Evolutionary conservation across 2,329 filamentous ascomycete species (phyloP).

Genomic region (Orbilia oligospora): DNA sequence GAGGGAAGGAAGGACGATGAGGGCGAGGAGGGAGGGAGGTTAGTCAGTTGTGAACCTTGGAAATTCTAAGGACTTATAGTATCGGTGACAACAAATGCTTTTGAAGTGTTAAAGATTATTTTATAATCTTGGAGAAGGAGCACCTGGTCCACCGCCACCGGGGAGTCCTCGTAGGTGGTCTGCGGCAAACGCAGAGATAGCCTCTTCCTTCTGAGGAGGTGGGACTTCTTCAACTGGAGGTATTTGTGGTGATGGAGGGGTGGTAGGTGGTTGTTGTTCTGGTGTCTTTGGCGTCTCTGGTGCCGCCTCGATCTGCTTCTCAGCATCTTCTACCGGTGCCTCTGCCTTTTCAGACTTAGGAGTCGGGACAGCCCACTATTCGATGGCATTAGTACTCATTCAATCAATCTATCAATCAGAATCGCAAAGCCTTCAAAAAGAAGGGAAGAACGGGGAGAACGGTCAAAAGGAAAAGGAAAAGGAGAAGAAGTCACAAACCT

Average conservation of each 20-base stretch:
- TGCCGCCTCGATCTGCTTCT: slow-evolving; percentile 17
- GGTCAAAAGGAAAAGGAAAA: background rate
- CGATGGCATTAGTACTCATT: background rate
- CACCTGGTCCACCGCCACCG: slow-evolving; percentile 54
- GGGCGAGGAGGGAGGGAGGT: too few species aligned
- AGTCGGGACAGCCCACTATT: slow-evolving; percentile 45
- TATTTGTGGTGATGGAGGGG: slow-evolving; percentile 18
- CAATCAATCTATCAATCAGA: too few species aligned
- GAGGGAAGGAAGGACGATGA: too few species aligned
- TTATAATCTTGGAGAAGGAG: slow-evolving; percentile 53
- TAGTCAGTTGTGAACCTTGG: too few species aligned
- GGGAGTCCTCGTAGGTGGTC: slow-evolving; percentile 41
- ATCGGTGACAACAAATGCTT: background rate
- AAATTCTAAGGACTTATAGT: too few species aligned
- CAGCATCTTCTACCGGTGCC: background rate
- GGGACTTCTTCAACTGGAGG: slow-evolving; percentile 23
- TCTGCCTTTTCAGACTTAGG: slow-evolving; percentile 26
- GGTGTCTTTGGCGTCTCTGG: slow-evolving; percentile 13
- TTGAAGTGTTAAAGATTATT: background rate
- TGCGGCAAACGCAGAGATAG: slow-evolving; percentile 6
- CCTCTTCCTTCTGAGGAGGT: slow-evolving; percentile 26
- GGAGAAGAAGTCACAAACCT: slow-evolving; percentile 69
- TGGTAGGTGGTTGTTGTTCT: slow-evolving; percentile 30
- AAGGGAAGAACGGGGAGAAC: too few species aligned
- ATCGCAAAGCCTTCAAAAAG: background rate